Evolutionary conservation across 2,329 filamentous ascomycete species (phyloP).

Genomic region (Huntiella bhutanensis): DNA sequence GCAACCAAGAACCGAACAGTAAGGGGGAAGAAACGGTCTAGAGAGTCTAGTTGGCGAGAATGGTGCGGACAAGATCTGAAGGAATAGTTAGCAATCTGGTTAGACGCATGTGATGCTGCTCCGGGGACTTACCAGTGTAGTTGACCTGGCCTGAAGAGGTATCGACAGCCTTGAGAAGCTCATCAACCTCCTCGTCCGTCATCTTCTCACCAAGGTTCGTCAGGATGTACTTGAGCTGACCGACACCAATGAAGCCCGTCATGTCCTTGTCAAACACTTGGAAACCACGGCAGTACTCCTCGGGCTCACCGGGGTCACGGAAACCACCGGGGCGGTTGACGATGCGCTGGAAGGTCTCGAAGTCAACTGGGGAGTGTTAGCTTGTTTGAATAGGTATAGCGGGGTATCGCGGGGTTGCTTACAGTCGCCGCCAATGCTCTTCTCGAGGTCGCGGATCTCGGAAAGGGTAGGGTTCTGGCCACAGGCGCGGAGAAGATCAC

Average conservation of each 20-base stretch:
- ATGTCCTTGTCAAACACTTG: slow-evolving; percentile 99
- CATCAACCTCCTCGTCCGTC: slow-evolving; percentile 95
- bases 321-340: slow-evolving; percentile 96
- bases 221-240: slow-evolving; percentile 92
- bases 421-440: slow-evolving; percentile 81
- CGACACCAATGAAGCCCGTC: slow-evolving; percentile 93
- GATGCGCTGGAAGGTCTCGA: slow-evolving; percentile 89
- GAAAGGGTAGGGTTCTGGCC: slow-evolving; percentile 92
- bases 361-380: slow-evolving; percentile 51
- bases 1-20: neutral
- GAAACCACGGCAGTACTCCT: slow-evolving; percentile 96
- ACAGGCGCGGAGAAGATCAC: slow-evolving; percentile 86
- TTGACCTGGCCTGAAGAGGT: slow-evolving; percentile 93
- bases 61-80: slow-evolving; percentile 67
- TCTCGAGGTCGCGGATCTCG: slow-evolving; percentile 85
- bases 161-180: slow-evolving; percentile 95
- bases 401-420: slow-evolving; percentile 24
- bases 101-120: no score
- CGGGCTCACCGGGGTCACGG: slow-evolving; percentile 91
- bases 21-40: neutral
- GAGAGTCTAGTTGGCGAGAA: slow-evolving; percentile 54
- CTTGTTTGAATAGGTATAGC: neutral
- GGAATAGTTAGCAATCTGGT: neutral
- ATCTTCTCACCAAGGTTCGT: slow-evolving; percentile 99
- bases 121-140: slow-evolving; percentile 58